Base-by-base conservation (phyloP, 177 flowering plant genomes). In the Vitis hybrid region DNA sequence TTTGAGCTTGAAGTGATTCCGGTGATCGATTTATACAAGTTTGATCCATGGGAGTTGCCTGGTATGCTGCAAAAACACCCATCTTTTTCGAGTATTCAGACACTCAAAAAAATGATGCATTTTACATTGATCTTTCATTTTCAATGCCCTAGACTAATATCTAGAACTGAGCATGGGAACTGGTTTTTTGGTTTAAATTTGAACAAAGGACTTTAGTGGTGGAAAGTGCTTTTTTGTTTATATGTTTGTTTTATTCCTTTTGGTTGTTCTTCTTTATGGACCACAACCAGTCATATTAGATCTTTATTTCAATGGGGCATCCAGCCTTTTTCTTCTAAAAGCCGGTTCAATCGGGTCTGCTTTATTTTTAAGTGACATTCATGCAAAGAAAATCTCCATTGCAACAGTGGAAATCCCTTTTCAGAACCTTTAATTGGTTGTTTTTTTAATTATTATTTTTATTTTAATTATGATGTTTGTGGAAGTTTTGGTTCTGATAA, bases 1-100 rank as follows among this genome's bases (percentile, higher is more conserved):
- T 84, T 94, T 69, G 98, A 92, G 74, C 94, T 94, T 50, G 97
- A 94, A 84, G 92, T 94, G 9, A 90, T 92, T 55, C 98, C 97
- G 7, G 93, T 75, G 55, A 73, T 94, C 45, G 98, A 92, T 58
- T 77, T 92, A 60, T 94, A 92, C 80, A 94, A 92, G 73, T 94
- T 82, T 71, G 97, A 94, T 82, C 98, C 97, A 15, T 94, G 97
- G 98, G 93, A 94, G 69, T 75, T 94, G 61, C 98, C 97, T 80
- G 97, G 98, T 94, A 87, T 39, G 48, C 26, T 29, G 15, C 29
- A 5, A 15, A 53, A 16, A 0, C 56, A 0, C 10, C 45, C 45
- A 39, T 39, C 45, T 39, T 39, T 39, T 39, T 39, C 29, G 29
- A 26, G 29, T 26, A 3, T 26, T 0, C 29, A 26, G 29, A 26